Percentiles rank a stretch among this genome's conserved stretches.
Evolutionary conservation across 257 asterid genomes (phyloP).

Genomic region (Ligustrum vulgare): DNA sequence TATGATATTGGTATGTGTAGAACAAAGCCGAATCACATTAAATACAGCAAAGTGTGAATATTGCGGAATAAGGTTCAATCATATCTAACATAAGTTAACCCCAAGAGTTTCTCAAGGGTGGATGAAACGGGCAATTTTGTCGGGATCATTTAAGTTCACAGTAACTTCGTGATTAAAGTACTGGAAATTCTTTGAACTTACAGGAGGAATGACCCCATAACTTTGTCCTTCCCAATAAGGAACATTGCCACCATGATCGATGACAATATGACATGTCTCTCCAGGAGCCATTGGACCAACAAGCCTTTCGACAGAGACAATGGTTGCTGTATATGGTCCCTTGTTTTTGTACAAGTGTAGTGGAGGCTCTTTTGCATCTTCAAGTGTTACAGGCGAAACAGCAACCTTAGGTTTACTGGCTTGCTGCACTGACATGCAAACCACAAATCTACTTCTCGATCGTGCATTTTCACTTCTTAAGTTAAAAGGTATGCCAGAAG

Average conservation of each 20-base stretch:
- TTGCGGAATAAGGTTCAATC: neutral
- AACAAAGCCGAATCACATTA: neutral
- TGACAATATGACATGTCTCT: constrained; percentile 92
- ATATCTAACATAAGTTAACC: neutral
- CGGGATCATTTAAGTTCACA: neutral
- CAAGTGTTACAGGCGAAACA: constrained; percentile 70
- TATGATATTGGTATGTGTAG: neutral
- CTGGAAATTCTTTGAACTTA: constrained; percentile 35
- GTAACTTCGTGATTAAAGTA: neutral
- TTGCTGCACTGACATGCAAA: constrained; percentile 93
- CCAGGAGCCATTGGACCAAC: constrained; percentile 99
- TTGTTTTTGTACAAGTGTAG: constrained; percentile 78
- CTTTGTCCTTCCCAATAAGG: constrained; percentile 99
- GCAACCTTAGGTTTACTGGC: constrained; percentile 65
- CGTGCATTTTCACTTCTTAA: constrained; percentile 36
- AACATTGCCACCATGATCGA: constrained; percentile 85
- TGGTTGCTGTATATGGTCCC: constrained; percentile 74
- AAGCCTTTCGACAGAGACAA: constrained; percentile 78
- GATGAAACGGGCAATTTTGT: neutral
- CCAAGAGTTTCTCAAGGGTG: constrained; percentile 2
- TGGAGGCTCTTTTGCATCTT: constrained; percentile 92
- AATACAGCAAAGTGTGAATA: neutral
- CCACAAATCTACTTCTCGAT: constrained; percentile 35
- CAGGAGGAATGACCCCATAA: constrained; percentile 91
- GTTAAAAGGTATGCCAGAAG: constrained; percentile 35